Evolutionary conservation across 768 basidiomycete species (phyloP), one percentile per base, ranked within the genome.

Genomic region (Rhodosporidiobolus sp.): DNA sequence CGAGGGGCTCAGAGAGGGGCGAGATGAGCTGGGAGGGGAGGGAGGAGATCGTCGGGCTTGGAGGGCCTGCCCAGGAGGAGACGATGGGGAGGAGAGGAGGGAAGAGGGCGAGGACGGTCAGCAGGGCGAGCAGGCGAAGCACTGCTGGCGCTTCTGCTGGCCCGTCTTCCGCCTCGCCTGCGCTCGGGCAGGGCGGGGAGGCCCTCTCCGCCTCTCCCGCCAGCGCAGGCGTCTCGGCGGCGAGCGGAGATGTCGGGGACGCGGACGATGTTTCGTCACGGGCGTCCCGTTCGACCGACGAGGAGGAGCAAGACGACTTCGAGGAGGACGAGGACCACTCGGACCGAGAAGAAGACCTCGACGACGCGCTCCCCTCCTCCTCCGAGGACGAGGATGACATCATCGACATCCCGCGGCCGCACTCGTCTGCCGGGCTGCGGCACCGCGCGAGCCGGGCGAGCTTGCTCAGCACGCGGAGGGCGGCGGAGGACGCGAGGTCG

Each of bases 361-460:
- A 50, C 30, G n/a, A 14, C n/a, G 34, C n/a, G 9, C 34, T 34
- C 48, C 48, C n/a, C 17, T 30, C 34, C 46, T 34, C 38, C 38
- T 35, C 63, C 34, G 66, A 67, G 2, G 70, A 71, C 53, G 65
- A 66, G 19, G 66, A 72, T 62, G 70, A 72, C 46, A 30, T 72
- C 43, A 60, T 72, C 71, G 71, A 72, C 63, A 63, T 72, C 17
- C 71, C 70, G 45, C 46, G 56, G 30, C 53, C 53, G 1, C 46
- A 43, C 26, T 8, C 46, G 3, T 32, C 30, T 9, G 45, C n/a
- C 5, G 61, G 24, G 19, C 53, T 72, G 52, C 62, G 71, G 43
- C 30, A 55, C n/a, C 55, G 71, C 8, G 26, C 55, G 43, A 67
- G 66, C 35, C 11, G 71, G 11, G 43, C 52, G 49, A 72, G 71